Evolutionary conservation across 768 basidiomycete species (phyloP), one percentile per base, ranked within the genome.

Genomic region (Sarcodon sp.): DNA sequence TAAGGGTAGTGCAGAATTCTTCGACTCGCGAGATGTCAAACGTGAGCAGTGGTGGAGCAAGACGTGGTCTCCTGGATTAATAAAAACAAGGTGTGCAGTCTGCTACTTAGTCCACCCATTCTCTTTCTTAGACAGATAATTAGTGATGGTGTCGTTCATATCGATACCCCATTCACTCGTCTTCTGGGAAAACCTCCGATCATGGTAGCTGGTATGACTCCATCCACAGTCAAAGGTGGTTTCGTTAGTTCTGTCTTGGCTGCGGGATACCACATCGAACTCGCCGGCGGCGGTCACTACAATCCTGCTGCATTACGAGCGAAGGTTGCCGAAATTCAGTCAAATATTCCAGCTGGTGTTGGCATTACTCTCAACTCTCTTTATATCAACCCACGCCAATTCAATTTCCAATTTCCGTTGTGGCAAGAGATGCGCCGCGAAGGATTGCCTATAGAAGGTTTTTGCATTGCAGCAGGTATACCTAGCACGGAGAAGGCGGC

Each of bases 181-280:
- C 76, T 99, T 39, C 66, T 99, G 38, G 90, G 91, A 57, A 99
- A 98, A 68, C 82, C 96, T 3, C 96, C 96, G 33, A 85, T 99
- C 66, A 98, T 98, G 96, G 92, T 99, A 35, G 94, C 93, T 44
- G 96, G 96, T 50, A 98, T 99, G 96, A 99, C 96, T 0, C 96
- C 96, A 0, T 85, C 85, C 1, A 99, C 96, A 33, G 96, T 99
- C 54, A 84, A 93, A 62, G 84, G 84, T 33, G 92, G 92, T 13
- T 94, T 98, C 63, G 93, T 97, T 58, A 82, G 83, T 50, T 93
- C 96, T 7, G 76, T 94, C 43, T 80, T 96, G 55, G 77, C 83
- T 53, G 93, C 96, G 27, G 94, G 94, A 1, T 98, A 84, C 64
- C 96, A 99, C 63, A 75, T 97, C 58, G 96, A 99, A 66, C 76